A percentile compares a stretch with the other conserved stretches of the same genome.
phyloP scores from a whole-genome alignment of 306 rosid species.

The Hippophae gyantsensis region DNA sequence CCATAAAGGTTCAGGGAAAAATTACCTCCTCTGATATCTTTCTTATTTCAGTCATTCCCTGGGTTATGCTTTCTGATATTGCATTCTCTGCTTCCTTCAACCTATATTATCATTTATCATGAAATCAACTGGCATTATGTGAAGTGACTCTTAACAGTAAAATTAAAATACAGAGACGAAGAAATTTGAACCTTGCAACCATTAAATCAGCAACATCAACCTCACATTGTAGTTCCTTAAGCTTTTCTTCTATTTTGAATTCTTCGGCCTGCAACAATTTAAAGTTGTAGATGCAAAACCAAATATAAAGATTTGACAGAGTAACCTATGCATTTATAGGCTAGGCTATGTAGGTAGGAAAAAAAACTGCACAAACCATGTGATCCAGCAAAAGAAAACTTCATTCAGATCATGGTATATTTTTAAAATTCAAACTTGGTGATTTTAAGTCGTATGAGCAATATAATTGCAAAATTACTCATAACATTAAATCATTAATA shows the following conservation, averaged over 20 bases:
- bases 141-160: constrained; percentile 18
- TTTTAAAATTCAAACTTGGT: too few species aligned
- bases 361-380: too few species aligned
- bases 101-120: constrained; percentile 29
- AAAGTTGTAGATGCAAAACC: constrained; percentile 5
- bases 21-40: constrained; percentile 43
- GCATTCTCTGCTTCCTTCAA: constrained; percentile 51
- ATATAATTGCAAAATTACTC: too few species aligned
- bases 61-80: constrained; percentile 23
- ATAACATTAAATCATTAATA: too few species aligned
- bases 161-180: constrained; percentile 11
- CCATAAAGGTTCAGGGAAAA: neutral
- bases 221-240: constrained; percentile 47
- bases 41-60: constrained; percentile 28
- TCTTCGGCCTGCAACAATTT: constrained; percentile 60
- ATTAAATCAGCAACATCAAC: constrained; percentile 36
- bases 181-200: constrained; percentile 33
- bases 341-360: neutral
- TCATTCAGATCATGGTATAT: too few species aligned
- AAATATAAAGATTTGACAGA: neutral
- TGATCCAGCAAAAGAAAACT: too few species aligned
- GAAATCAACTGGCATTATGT: constrained; percentile 14
- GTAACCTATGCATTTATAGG: neutral
- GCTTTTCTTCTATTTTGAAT: constrained; percentile 52
- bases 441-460: too few species aligned